Evolutionary conservation across 495 filamentous ascomycete species (phyloP), one percentile per base, ranked within the genome.

Genomic region (Daldinia childiae): DNA sequence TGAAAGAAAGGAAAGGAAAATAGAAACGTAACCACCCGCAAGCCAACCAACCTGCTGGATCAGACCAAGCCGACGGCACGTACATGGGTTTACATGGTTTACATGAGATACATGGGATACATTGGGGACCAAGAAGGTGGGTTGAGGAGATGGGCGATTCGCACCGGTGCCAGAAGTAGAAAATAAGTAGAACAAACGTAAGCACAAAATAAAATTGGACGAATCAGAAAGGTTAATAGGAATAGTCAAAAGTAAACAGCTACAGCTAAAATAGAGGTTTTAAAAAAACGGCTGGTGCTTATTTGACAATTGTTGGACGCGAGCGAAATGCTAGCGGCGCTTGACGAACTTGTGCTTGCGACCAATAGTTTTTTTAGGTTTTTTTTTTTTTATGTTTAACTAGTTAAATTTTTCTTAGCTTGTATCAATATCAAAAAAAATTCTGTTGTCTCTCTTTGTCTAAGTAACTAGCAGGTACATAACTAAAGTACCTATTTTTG

Each of bases 71-170:
- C 69, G 41, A 71, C 36, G 24, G 51, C 38, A 54, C 64, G 30
- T 48, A 66, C 54, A 36, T 57, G 7, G 15, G 24, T 34, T 51
- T 29, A 45, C 41, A 67, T 59, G 15, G 15, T 32, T 32, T 29
- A 32, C 29, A 34, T 30, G 50, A 14, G 3, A 7, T 26, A 52
- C 12, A 26, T 29, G 51, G 52, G 3, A 15, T 27, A 29, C 30
- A 57, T 14, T n/a, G n/a, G 29, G 55, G 56, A 36, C 34, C 34
- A 36, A 14, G 56, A 72, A 72, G 73, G 73, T 69, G 70, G 66
- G 57, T 58, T 62, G 57, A 56, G 67, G 66, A 71, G 76, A 48
- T 68, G 66, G 67, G 74, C 74, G 74, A 76, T 73, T 76, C 69
- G 71, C 52, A 58, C 62, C 50, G 52, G 57, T 55, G 45, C 36